Conservation (phyloP, 768 basidiomycete genomes). For the Tricholomella constricta region DNA sequence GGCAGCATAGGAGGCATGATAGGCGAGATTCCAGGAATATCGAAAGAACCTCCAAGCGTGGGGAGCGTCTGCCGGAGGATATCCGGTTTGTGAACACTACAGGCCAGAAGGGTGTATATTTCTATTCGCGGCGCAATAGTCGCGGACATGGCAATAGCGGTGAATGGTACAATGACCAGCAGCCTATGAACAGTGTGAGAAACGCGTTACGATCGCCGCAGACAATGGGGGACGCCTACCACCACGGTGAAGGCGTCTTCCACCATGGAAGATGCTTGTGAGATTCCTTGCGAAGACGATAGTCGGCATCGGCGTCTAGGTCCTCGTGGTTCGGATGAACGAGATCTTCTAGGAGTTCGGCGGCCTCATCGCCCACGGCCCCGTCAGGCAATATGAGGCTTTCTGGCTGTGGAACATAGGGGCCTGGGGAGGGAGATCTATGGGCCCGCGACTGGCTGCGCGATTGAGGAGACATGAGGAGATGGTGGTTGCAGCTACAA, state of each 20-base stretch:
- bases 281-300: conserved; percentile 11
- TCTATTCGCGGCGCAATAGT: conserved; percentile 73
- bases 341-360: conserved; percentile 49
- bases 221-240: conserved; percentile 45
- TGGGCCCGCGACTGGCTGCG: conserved; percentile 1
- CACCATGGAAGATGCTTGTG: conserved; percentile 62
- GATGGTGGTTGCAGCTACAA: conserved; percentile 2
- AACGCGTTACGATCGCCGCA: background rate
- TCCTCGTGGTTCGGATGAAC: conserved; percentile 44
- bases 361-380: conserved; percentile 44
- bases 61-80: conserved; percentile 36
- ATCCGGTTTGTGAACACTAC: conserved; percentile 65
- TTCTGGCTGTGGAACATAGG: conserved; percentile 34
- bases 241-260: conserved; percentile 71
- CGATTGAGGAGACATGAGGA: background rate
- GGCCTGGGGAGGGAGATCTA: conserved; percentile 18
- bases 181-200: conserved; percentile 48
- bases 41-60: conserved; percentile 8
- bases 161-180: conserved; percentile 52
- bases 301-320: conserved; percentile 26
- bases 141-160: conserved; percentile 54
- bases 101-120: conserved; percentile 73
- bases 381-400: conserved; percentile 46
- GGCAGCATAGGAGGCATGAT: background rate
- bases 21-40: background rate